Evolutionary conservation across 2,329 filamentous ascomycete species (phyloP).

Genomic region (Beauveria pseudobassiana): DNA sequence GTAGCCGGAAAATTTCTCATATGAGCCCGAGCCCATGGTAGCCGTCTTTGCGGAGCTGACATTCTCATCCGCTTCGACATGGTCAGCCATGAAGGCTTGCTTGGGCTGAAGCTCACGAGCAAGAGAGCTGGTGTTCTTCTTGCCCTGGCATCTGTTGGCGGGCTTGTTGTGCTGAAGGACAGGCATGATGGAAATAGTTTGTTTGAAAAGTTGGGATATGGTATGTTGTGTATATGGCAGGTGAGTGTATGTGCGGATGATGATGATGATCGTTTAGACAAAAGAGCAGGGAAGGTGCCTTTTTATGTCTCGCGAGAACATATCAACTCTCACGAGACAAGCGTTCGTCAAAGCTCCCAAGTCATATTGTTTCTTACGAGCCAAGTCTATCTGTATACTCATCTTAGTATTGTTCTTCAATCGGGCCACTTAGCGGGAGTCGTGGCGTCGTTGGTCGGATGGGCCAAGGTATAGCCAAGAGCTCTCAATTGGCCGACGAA

Average conservation of each 20-base stretch:
- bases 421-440: slow-evolving; percentile 2
- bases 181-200: not conserved
- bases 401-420: slow-evolving; percentile 19
- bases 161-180: not conserved
- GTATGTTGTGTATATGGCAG: not conserved
- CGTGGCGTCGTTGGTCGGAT: slow-evolving; percentile 11
- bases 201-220: not conserved
- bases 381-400: slow-evolving; percentile 14
- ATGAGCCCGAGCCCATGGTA: not conserved
- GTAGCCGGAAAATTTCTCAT: slow-evolving; percentile 2
- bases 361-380: not conserved
- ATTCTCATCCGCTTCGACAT: not conserved
- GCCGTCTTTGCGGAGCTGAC: not conserved
- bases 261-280: not conserved
- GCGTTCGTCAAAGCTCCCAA: slow-evolving; percentile 21
- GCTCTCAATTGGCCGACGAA: not conserved
- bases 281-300: not conserved
- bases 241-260: not conserved
- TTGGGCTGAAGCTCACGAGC: not conserved
- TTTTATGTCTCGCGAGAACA: not conserved
- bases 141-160: not conserved
- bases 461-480: not conserved
- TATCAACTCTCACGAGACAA: not conserved
- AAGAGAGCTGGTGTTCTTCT: not conserved
- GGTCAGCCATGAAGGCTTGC: not conserved